Evolutionary conservation across 2,329 filamentous ascomycete genomes (phyloP), one percentile per base, ranked within the genome.

Genomic region (Aspergillus sp.): DNA sequence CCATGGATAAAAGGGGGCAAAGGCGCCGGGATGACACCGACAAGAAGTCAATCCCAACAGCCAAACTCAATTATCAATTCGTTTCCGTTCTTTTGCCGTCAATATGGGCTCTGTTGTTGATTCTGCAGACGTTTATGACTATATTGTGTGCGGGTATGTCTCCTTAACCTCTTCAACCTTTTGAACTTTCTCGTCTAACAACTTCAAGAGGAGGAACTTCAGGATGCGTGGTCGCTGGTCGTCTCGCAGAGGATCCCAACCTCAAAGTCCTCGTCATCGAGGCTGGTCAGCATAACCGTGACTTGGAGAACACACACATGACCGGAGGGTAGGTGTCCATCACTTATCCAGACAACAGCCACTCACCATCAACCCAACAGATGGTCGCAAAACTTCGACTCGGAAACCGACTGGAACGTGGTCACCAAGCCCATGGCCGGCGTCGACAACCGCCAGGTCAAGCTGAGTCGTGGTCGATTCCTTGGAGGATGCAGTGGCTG

Each of bases 221-320:
- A 5, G 73, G 73, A 13, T 74, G 72, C 50, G 73, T 75, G 1
- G 67, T 75, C 30, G 73, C 73, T 19, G 69, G 65, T 10, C 71
- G 73, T 10, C 61, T 75, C 2, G 71, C 72, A 1, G 72, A 75
- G 51, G 67, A 73, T 31, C 58, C 60, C 3, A 60, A 69, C 42
- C 56, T 66, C 5, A 66, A 53, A 5, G 58, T 76, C 12, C 63
- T 74, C 9, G 56, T 75, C 10, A 56, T 76, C n/a, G 73, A 76
- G 54, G 73, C 73, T 10, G 73, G 73, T 1, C 69, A 67, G 7
- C 66, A 74, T 47, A 74, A 62, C 46, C 63, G 63, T 42, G 66
- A 69, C 30, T 52, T 72, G 35, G 69, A 72, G 33, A 71, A 71
- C 61, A 66, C 70, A 9, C 69, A 73, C 42, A 72, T 73, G 70